These are phyloP conservation scores for Hyphopichia homilentoma DNA, from an alignment of 805 yeast genomes.

Conservation along the genomic window DNA sequence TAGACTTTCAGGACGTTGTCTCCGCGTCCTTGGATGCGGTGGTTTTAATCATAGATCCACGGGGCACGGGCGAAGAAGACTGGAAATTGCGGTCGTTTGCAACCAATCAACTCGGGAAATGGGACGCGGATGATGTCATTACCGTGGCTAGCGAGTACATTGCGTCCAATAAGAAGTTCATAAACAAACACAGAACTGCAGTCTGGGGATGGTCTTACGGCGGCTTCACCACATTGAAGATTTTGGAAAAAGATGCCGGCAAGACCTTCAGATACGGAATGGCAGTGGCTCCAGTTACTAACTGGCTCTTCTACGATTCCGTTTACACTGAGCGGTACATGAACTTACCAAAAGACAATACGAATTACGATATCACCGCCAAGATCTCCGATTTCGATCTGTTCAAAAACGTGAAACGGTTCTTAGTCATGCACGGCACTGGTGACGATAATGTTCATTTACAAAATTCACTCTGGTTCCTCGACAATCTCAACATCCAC, in stretches of 20 bases:
- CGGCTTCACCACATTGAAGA: constrained; percentile 87
- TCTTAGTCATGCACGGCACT: constrained; percentile 90
- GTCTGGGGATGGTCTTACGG: constrained; percentile 99
- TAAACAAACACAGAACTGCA: constrained; percentile 65
- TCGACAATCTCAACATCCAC: constrained; percentile 59
- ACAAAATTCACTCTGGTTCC: constrained; percentile 76
- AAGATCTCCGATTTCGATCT: constrained; percentile 54
- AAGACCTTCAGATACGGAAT: constrained; percentile 79
- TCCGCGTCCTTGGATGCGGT: constrained; percentile 56
- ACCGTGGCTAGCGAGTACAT: constrained; percentile 50
- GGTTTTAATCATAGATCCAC: constrained; percentile 67
- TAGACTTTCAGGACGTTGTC: constrained; percentile 58
- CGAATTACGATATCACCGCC: constrained; percentile 54
- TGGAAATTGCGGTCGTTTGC: constrained; percentile 64
- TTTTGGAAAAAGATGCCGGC: constrained; percentile 77
- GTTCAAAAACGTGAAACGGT: constrained; percentile 57
- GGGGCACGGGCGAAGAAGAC: constrained; percentile 80
- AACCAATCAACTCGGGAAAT: constrained; percentile 55
- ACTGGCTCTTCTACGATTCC: constrained; percentile 89
- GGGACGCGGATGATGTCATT: constrained; percentile 73
- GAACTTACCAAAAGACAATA: constrained; percentile 72
- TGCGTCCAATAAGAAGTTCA: constrained; percentile 32
- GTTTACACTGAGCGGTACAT: constrained; percentile 93
- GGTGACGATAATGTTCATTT: constrained; percentile 98
- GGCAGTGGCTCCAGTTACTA: constrained; percentile 97